These are phyloP conservation scores for Gryganskiella cystojenkinii DNA, from an alignment of 192 early-diverging fungal genomes.

Conservation along the genomic window DNA sequence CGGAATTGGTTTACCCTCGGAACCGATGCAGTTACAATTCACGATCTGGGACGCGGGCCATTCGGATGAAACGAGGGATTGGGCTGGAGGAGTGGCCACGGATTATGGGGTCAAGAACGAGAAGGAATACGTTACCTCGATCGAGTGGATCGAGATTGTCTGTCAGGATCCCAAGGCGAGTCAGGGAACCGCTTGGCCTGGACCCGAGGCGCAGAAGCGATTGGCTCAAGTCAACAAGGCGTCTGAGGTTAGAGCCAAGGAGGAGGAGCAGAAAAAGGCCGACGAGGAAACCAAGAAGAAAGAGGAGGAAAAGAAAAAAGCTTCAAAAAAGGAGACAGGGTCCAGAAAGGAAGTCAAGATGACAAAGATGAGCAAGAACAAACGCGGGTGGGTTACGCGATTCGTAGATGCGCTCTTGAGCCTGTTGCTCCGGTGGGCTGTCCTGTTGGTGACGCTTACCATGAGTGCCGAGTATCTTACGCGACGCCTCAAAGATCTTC, in stretches of 20 bases:
- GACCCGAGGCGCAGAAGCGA: slow-evolving; percentile 4
- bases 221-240: slow-evolving; percentile 4
- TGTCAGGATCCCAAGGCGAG: slow-evolving; percentile 18
- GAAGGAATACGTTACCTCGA: slow-evolving; percentile 19
- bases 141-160: slow-evolving; percentile 40
- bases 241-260: background rate
- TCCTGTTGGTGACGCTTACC: too few relatives aligned
- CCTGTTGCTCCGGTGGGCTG: too few relatives aligned
- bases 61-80: slow-evolving; percentile 10
- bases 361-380: background rate
- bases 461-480: too few relatives aligned
- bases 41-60: slow-evolving; percentile 47
- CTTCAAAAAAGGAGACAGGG: background rate
- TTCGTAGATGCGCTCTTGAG: too few relatives aligned
- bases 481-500: too few relatives aligned
- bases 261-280: slow-evolving; percentile 11
- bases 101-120: slow-evolving; percentile 32
- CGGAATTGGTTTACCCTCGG: slow-evolving; percentile 10
- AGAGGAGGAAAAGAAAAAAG: background rate
- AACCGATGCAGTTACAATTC: slow-evolving; percentile 32
- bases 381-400: too few relatives aligned
- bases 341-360: background rate
- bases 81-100: slow-evolving; percentile 35
- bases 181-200: slow-evolving; percentile 29
- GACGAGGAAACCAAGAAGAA: slow-evolving; percentile 2